These are phyloP conservation scores for Thuja plicata DNA, from an alignment of 83 land plant species.

Conservation along the genomic window DNA sequence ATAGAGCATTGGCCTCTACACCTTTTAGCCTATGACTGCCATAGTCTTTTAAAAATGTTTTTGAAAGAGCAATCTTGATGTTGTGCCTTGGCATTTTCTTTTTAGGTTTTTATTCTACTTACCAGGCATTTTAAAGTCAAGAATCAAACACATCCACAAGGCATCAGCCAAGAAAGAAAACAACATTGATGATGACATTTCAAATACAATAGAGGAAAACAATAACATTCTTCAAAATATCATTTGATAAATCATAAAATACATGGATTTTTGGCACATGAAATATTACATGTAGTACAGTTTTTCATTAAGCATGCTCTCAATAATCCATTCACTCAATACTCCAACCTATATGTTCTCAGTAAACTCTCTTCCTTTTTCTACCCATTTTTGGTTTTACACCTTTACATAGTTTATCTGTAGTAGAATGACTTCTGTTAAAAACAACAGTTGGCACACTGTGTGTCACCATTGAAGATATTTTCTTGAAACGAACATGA, in stretches of 20 bases:
- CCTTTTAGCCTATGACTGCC: not conserved
- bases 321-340: not conserved
- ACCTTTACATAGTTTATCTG: not conserved
- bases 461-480: slow-evolving; percentile 3
- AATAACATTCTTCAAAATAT: not conserved
- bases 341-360: not conserved
- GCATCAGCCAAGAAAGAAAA: not conserved
- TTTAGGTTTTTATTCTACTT: not conserved
- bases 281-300: not conserved
- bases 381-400: not conserved
- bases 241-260: not conserved
- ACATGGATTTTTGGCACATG: not conserved
- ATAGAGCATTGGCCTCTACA: not conserved
- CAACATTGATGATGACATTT: not conserved
- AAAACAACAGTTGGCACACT: not conserved
- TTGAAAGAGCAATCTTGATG: not conserved
- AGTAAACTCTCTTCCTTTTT: not conserved
- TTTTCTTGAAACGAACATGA: slow-evolving; percentile 3
- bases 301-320: not conserved
- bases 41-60: not conserved
- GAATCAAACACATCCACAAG: not conserved
- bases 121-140: not conserved
- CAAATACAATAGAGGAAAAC: not conserved
- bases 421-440: not conserved
- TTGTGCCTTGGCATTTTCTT: not conserved